Percentiles rank a stretch among this genome's conserved stretches.
These are phyloP conservation scores for Cordyceps cateniannulata DNA, from an alignment of 2,329 filamentous ascomycete species.

Conservation along the genomic window DNA sequence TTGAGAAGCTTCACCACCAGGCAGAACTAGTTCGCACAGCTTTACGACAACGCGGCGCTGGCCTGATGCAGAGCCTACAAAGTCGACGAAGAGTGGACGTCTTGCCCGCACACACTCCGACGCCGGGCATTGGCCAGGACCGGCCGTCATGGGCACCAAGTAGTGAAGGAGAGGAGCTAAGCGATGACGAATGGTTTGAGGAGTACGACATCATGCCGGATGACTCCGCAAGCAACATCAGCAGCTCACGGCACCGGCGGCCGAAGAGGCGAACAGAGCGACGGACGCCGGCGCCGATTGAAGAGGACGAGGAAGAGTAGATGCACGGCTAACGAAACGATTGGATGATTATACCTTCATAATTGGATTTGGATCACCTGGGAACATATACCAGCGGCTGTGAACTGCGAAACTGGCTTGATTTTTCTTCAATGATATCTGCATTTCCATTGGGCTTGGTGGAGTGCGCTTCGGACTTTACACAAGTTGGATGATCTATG, in stretches of 20 bases:
- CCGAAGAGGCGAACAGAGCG: conserved; percentile 63
- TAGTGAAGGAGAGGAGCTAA: conserved; percentile 45
- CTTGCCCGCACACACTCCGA: conserved; percentile 41
- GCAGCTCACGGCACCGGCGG: conserved; percentile 59
- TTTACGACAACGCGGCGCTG: conserved; percentile 75
- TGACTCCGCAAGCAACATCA: conserved; percentile 76
- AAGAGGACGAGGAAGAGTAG: conserved; percentile 64
- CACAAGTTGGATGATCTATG: neutral
- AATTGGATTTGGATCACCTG: neutral
- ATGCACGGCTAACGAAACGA: neutral
- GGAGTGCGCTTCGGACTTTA: neutral
- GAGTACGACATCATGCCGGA: conserved; percentile 64
- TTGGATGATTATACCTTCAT: conserved; percentile 5
- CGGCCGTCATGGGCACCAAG: conserved; percentile 31
- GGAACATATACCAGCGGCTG: neutral
- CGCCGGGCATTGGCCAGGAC: conserved; percentile 38
- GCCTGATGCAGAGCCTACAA: conserved; percentile 59
- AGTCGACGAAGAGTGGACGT: conserved; percentile 52
- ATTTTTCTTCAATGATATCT: neutral
- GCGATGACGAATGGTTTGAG: conserved; percentile 49
- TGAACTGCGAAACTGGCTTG: neutral
- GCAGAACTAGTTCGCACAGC: conserved; percentile 75
- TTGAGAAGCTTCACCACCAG: conserved; percentile 80
- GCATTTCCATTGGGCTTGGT: neutral
- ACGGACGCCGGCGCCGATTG: conserved; percentile 65